Base-by-base conservation (phyloP, 495 filamentous ascomycete genomes). In the Eremomyces bilateralis region DNA sequence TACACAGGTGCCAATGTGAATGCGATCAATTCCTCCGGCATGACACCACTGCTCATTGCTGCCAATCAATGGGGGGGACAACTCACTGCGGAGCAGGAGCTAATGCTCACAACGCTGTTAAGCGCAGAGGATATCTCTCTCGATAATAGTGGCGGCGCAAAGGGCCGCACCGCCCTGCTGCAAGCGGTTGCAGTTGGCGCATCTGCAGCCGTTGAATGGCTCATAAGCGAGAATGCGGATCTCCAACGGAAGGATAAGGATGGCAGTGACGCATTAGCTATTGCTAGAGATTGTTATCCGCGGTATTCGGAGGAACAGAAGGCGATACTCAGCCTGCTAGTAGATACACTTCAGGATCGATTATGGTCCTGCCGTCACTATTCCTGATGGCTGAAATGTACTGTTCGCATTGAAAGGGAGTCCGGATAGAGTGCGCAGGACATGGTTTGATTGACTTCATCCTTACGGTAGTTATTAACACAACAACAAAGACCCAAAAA, bases 1-100 rank as follows among this genome's bases (percentile, higher is more conserved):
- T 34, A 43, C 19, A 43, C 39, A 24, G 32, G 32, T 27, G 21
- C 38, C 4, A 31, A 42, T 18, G 16, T 19, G 12, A 35, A 33
- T 19, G 21, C 16, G 4, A 15, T 8, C 15, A 45, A 45, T 24
- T 33, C 33, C n/a, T 35, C 33, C 10, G 20, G 20, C 10, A 22
- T 21, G 5, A 28, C 33, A 12, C 33, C 33, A 8, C 15, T 35
- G 3, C 20, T 35, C 4, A 11, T 35, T 11, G 33, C 33, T 11
- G 33, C 33, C 3, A 35, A 28, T 4, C 33, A 35, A 15, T 35
- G 33, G 33, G 20, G 13, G 5, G 19, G 33, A 4, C 3, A 3
- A 12, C 11, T 35, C 3, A 4, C 4, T 4, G 20, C 17, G 17
- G 33, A 35, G 11, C 33, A 35, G 20, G 19, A 35, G 19, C 21